These are phyloP conservation scores for Fraxinus excelsior DNA, from an alignment of 257 asterid genomes.

Conservation along the genomic window DNA sequence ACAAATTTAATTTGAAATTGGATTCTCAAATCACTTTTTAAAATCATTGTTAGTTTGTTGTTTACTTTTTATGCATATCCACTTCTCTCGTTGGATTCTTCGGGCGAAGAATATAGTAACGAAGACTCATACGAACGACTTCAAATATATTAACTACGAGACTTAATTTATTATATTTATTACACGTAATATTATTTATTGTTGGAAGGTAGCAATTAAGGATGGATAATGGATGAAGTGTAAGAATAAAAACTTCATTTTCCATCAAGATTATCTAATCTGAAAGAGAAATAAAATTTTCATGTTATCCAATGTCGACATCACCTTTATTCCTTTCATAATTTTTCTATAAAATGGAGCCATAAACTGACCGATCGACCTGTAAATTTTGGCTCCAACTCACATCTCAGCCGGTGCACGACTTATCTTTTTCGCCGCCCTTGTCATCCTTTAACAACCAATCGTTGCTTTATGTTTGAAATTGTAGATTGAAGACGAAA, in stretches of 20 bases:
- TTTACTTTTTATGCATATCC: not conserved
- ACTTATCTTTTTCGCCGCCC: no score
- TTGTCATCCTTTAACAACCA: no score
- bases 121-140: not conserved
- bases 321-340: not conserved
- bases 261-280: not conserved
- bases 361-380: no score
- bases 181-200: not conserved
- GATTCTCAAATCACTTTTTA: not conserved
- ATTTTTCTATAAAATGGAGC: not conserved
- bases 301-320: not conserved
- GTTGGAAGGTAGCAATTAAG: not conserved
- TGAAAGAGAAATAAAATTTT: not conserved
- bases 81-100: not conserved
- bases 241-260: not conserved
- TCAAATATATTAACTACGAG: not conserved
- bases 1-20: not conserved
- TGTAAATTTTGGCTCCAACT: constrained; percentile 6
- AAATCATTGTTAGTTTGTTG: not conserved
- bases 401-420: not conserved
- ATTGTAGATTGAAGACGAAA: no score
- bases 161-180: no score
- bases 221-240: not conserved
- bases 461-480: no score
- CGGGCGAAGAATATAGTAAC: no score